Evolutionary conservation across 257 asterid genomes (phyloP), one percentile per base, ranked within the genome.

Genomic region (Jacaranda copaia): DNA sequence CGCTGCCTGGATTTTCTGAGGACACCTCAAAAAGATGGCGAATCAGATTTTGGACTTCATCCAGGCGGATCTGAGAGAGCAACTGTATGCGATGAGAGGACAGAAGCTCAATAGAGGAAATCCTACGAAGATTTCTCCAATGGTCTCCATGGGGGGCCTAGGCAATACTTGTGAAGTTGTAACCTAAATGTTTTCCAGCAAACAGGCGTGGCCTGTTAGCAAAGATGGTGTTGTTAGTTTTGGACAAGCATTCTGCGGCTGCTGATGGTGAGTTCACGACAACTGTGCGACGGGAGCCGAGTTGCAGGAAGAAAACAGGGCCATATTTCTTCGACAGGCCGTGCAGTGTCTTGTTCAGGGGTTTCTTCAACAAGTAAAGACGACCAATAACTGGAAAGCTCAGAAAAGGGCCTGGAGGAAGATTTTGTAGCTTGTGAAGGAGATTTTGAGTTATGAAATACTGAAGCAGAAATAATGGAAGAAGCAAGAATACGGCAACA

Each of bases 131-230:
- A 6, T 82, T 88, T 38, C 92, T 82, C 90, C 89, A 86, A 60
- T 82, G 89, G 13, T 82, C 65, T 8, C 88, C 92, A 16, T 87
- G 85, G 0, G 89, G 59, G 0, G 81, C 67, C 92, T 88, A 87
- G 2, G 62, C 73, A 3, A 88, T 66, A n/a, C 73, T 70, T 4
- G 89, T 82, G 9, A 72, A 84, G 25, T 84, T 79, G 52, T 81
- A 78, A 1, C 90, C 89, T 8, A 86, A 77, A 63, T 84, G 75
- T 40, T 88, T 88, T 32, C 87, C 92, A 11, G 75, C 68, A 3
- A 86, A 77, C n/a, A 84, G 55, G 1, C 8, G 39, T 0, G 87
- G 87, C 43, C 86, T 69, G 48, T 88, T 87, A 5, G 89, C 92
- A 45, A 87, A 81, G 15, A 73, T 52, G 3, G 66, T 8, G 18